phyloP scores from a whole-genome alignment of 148 eudicot genomes.

The Rhododendron griersonianum region DNA sequence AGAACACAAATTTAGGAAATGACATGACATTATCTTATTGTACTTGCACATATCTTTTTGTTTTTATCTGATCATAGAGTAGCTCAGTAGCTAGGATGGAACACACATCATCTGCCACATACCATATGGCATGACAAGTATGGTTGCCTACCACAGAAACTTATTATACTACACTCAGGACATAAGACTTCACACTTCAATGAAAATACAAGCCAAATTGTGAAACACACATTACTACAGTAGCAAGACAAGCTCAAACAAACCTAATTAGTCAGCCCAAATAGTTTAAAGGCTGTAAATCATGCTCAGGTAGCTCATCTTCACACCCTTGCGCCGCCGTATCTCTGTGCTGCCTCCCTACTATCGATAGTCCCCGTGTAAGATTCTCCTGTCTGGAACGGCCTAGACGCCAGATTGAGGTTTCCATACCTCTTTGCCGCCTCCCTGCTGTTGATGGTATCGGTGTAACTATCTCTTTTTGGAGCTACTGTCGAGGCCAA shows the following conservation, averaged over 20 bases:
- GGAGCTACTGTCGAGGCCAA: background rate
- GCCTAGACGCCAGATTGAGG: background rate
- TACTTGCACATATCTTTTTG: background rate
- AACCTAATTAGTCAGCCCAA: background rate
- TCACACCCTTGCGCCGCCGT: background rate
- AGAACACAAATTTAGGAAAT: background rate
- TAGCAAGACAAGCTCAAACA: background rate
- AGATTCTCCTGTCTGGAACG: background rate
- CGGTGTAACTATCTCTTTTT: background rate
- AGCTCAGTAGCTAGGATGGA: background rate
- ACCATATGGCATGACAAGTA: background rate
- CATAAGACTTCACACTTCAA: background rate
- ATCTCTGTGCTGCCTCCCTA: background rate
- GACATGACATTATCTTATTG: background rate
- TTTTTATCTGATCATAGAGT: background rate
- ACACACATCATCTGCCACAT: background rate
- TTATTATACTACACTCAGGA: background rate
- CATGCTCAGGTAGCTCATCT: background rate
- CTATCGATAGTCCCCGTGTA: slow-evolving; percentile 9
- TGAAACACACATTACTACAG: background rate
- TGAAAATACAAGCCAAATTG: background rate
- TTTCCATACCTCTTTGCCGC: slow-evolving; percentile 19
- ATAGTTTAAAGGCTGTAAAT: background rate
- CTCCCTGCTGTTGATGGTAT: slow-evolving; percentile 9
- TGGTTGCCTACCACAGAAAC: background rate